Evolutionary conservation across 441 rosid genomes (phyloP), one percentile per base, ranked within the genome.

Genomic region (Kokia cookei): DNA sequence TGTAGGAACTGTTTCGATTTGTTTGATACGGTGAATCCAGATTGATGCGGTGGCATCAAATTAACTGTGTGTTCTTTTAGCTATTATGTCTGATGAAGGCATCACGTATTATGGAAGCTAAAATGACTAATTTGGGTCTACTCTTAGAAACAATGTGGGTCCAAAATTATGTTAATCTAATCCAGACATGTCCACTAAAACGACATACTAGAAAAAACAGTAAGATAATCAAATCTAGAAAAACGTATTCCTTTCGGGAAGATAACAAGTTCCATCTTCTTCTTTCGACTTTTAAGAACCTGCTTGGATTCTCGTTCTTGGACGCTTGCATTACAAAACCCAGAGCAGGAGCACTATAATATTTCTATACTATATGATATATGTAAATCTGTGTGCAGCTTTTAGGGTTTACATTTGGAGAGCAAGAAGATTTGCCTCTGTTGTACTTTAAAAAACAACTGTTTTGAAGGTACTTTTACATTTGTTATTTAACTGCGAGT

Each of bases 181-280:
- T 54, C 51, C 35, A 11, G 0, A 6, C 32, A 17, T 37, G 19
- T 2, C 63, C 15, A 29, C 26, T 51, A 67, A 29, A 37, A 29
- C 17, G 2, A 57, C 10, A 9, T 3, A 60, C 7, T 14, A 48
- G 17, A 19, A 7, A 27, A 69, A 53, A 0, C 24, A 55, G 3
- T 12, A 29, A 42, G 17, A 73, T 67, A 51, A 74, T 57, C 54
- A 59, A 27, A 59, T 71, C 48, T 14, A 53, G 62, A 74, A 70
- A 77, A 69, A 60, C 58, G 73, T 48, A 45, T 47, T 12, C 53
- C 29, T 29, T 48, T 47, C 32, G 26, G 55, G 76, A 81, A 70
- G 75, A 69, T 37, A 75, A 76, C 76, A 72, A 37, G 81, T 69
- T 61, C n/a, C 11, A 66, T 81, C 84, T 71, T 73, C 80, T 77